phyloP scores from a whole-genome alignment of 345 rosid species.

The Salix suchowensis region DNA sequence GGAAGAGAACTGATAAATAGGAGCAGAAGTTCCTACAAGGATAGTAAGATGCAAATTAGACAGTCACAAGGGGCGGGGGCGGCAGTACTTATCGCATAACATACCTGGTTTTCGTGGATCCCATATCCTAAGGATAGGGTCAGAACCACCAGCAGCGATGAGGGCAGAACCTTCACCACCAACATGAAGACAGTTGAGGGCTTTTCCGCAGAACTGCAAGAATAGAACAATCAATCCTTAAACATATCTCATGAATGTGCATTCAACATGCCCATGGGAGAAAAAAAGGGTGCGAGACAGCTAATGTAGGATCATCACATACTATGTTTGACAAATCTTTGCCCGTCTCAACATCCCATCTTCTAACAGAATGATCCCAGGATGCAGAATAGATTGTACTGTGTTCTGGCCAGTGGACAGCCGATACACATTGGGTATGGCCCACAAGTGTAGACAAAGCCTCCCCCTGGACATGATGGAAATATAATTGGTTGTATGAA shows the following conservation, averaged over 20 bases:
- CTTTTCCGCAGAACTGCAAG: conserved; percentile 76
- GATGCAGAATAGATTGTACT: conserved; percentile 78
- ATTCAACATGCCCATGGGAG: not conserved
- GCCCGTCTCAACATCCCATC: conserved; percentile 87
- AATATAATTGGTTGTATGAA: not conserved
- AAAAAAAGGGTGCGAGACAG: conserved; percentile 7
- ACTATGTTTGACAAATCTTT: conserved; percentile 68
- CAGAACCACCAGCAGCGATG: conserved; percentile 88
- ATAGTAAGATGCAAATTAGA: not conserved
- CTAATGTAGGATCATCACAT: conserved; percentile 23
- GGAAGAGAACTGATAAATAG: conserved; percentile 73
- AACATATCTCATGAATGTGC: not conserved
- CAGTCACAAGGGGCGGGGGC: not conserved
- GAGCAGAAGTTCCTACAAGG: conserved; percentile 78
- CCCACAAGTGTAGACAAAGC: conserved; percentile 76
- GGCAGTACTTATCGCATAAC: not conserved
- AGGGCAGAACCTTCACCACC: conserved; percentile 95
- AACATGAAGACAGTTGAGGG: conserved; percentile 68
- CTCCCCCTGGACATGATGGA: conserved; percentile 54
- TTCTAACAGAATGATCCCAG: conserved; percentile 89
- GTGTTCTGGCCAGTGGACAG: conserved; percentile 77
- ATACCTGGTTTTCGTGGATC: conserved; percentile 97
- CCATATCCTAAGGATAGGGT: conserved; percentile 87
- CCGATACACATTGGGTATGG: conserved; percentile 81
- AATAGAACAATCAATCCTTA: not conserved